These are phyloP conservation scores for Umbelopsis isabellina DNA, from an alignment of 192 early-diverging fungal species.

Conservation along the genomic window DNA sequence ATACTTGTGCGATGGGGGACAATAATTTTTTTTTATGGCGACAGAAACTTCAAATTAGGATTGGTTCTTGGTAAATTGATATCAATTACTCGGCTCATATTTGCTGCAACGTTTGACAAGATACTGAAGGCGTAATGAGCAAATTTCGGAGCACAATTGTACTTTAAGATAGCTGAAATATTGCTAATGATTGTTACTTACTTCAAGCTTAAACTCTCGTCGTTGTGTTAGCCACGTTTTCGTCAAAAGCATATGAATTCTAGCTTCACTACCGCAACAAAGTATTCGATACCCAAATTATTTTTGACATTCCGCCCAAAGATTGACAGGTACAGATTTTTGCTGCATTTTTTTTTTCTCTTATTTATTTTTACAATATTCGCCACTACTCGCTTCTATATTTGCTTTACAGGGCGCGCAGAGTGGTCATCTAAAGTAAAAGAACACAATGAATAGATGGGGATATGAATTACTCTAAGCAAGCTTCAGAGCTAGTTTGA, in stretches of 20 bases:
- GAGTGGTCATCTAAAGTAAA: not conserved
- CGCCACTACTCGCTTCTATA: not conserved
- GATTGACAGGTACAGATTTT: not conserved
- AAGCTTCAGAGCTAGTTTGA: not conserved
- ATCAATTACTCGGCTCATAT: too few species aligned
- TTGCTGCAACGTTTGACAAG: too few species aligned
- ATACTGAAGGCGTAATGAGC: too few species aligned
- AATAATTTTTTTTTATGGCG: not conserved
- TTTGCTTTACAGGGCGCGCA: conserved; percentile 5
- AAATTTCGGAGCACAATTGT: too few species aligned
- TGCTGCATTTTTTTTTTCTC: not conserved
- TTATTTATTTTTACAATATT: not conserved
- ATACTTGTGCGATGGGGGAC: not conserved
- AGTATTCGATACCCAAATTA: too few species aligned
- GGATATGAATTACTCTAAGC: not conserved
- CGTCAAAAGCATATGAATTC: too few species aligned
- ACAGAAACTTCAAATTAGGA: not conserved
- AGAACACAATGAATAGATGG: not conserved
- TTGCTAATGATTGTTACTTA: too few species aligned
- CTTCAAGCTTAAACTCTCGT: too few species aligned
- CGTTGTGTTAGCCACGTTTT: too few species aligned
- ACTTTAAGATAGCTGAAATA: too few species aligned
- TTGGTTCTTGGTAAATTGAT: not conserved
- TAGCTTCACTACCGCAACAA: too few species aligned
- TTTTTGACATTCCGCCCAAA: too few species aligned